A percentile compares a stretch with the other conserved stretches of the same genome.
Evolutionary conservation across 352 stramenopile species (phyloP).

Genomic region (Albugo candida): DNA sequence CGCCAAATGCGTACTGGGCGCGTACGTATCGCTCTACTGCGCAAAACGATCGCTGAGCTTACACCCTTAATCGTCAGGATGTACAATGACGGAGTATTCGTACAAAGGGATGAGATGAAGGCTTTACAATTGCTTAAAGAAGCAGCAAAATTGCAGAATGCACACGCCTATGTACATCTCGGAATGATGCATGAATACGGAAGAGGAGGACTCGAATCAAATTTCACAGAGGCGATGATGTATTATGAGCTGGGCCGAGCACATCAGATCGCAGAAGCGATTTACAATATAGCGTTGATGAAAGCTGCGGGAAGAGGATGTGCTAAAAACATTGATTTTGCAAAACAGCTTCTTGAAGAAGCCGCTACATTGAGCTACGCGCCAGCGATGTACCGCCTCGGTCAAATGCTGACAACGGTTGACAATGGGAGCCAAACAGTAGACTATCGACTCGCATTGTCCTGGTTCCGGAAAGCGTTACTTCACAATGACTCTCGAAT

Average conservation of each 20-base stretch:
- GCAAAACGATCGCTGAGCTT: too few relatives aligned
- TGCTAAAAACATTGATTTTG: conserved; percentile 14
- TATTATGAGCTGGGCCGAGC: conserved; percentile 16
- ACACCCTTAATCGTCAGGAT: too few relatives aligned
- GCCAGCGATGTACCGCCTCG: background rate
- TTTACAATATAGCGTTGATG: conserved; percentile 35
- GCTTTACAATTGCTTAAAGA: too few relatives aligned
- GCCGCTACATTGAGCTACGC: background rate
- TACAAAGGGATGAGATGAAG: too few relatives aligned
- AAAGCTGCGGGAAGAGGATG: conserved; percentile 22
- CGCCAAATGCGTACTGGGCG: too few relatives aligned
- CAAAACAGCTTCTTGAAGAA: conserved; percentile 7
- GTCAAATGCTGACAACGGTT: background rate
- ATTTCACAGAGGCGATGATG: conserved; percentile 16
- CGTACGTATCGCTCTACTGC: too few relatives aligned
- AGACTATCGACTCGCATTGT: too few relatives aligned
- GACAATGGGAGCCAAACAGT: background rate
- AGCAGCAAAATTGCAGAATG: too few relatives aligned
- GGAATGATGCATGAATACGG: conserved; percentile 33
- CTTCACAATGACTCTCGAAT: conserved; percentile 17
- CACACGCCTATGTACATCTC: too few relatives aligned
- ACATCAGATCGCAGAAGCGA: conserved; percentile 17
- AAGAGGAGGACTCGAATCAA: conserved; percentile 12
- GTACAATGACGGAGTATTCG: too few relatives aligned
- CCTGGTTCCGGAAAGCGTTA: conserved; percentile 18